These are phyloP conservation scores for Endocladia muricata DNA, from an alignment of 31 red algal genomes.

Conservation along the genomic window DNA sequence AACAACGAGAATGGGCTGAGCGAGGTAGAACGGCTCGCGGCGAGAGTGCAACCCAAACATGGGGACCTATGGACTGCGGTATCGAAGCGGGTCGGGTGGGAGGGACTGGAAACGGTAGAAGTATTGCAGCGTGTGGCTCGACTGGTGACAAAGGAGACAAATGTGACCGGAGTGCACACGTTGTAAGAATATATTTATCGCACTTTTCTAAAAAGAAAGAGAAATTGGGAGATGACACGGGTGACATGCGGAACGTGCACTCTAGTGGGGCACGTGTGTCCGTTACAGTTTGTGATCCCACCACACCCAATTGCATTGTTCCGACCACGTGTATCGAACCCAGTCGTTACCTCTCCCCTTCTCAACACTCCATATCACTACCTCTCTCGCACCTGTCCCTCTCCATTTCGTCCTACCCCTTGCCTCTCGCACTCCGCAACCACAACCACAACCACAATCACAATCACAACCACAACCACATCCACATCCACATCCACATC, in stretches of 20 bases:
- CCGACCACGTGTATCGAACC: too few relatives aligned
- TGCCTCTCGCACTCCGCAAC: neutral
- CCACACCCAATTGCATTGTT: too few relatives aligned
- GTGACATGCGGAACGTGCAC: too few relatives aligned
- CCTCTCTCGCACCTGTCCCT: neutral
- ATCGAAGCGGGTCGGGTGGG: slow-evolving; percentile 28
- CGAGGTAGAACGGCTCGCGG: slow-evolving; percentile 22
- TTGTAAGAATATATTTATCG: too few relatives aligned
- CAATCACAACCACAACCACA: neutral
- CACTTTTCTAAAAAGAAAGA: too few relatives aligned
- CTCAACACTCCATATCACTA: neutral
- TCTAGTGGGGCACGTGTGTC: too few relatives aligned
- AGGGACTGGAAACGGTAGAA: neutral
- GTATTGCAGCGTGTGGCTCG: slow-evolving; percentile 12
- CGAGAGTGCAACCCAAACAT: slow-evolving; percentile 1
- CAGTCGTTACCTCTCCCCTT: too few relatives aligned
- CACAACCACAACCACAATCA: neutral
- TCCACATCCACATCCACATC: neutral
- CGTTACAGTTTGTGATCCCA: too few relatives aligned
- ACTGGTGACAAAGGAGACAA: slow-evolving; percentile 7
- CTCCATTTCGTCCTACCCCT: neutral
- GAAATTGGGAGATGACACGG: too few relatives aligned
- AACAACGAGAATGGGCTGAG: neutral
- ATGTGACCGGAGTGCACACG: neutral
- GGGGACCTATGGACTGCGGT: slow-evolving; percentile 40